These are phyloP conservation scores for Erythrobasidium yunnanense DNA, from an alignment of 768 basidiomycete genomes.

Conservation along the genomic window DNA sequence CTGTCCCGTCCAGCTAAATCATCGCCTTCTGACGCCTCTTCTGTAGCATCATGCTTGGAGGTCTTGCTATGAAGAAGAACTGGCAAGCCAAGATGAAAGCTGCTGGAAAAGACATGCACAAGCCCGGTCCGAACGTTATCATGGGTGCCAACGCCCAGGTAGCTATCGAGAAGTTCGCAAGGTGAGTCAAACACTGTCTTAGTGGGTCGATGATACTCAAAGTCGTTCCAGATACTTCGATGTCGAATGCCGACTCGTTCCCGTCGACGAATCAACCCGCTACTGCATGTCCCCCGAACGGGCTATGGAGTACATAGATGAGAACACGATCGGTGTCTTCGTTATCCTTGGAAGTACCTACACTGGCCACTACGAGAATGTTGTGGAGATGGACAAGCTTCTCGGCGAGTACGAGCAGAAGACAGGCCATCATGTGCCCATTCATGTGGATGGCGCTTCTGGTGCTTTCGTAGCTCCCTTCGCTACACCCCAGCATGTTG, in stretches of 20 bases:
- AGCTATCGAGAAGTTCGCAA: slow-evolving; percentile 57
- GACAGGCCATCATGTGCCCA: slow-evolving; percentile 48
- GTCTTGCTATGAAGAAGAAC: slow-evolving; percentile 58
- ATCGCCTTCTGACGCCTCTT: no score
- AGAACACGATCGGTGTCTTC: slow-evolving; percentile 56
- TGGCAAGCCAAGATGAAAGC: slow-evolving; percentile 59
- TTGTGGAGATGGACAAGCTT: slow-evolving; percentile 59
- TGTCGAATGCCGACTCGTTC: slow-evolving; percentile 55
- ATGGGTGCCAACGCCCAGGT: slow-evolving; percentile 58
- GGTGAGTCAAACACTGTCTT: no score
- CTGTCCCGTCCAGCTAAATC: no score
- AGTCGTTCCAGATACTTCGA: slow-evolving; percentile 49
- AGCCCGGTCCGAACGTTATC: slow-evolving; percentile 50
- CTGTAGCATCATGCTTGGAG: slow-evolving; percentile 62
- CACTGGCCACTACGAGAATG: slow-evolving; percentile 50
- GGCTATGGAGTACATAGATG: slow-evolving; percentile 57
- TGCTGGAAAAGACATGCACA: slow-evolving; percentile 53
- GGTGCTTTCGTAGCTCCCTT: slow-evolving; percentile 59
- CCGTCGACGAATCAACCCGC: slow-evolving; percentile 53
- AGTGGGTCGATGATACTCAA: no score
- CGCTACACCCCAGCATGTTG: slow-evolving; percentile 40
- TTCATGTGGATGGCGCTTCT: slow-evolving; percentile 55
- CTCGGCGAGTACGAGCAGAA: slow-evolving; percentile 49
- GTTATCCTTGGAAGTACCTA: slow-evolving; percentile 52
- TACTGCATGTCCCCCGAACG: slow-evolving; percentile 65